Evolutionary conservation across 305 asterid genomes (phyloP).

Genomic region (Solanum aculeatissimum): DNA sequence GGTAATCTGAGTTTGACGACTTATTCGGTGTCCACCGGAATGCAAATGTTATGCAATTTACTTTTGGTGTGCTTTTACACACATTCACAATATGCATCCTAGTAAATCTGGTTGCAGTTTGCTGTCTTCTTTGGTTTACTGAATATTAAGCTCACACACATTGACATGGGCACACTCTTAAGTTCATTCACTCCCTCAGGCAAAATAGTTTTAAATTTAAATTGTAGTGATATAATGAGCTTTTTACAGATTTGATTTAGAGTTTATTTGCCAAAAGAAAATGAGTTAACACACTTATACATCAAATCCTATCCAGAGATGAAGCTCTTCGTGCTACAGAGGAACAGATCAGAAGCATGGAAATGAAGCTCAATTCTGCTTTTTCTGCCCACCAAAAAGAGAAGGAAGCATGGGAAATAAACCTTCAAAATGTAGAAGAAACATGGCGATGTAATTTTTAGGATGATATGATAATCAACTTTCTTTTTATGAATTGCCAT

Average conservation of each 20-base stretch:
- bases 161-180: not conserved
- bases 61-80: not conserved
- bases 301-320: conserved; percentile 47
- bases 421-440: conserved; percentile 83
- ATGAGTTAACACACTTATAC: not conserved
- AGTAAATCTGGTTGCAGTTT: not conserved
- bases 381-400: conserved; percentile 65
- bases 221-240: not conserved
- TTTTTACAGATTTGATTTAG: not conserved
- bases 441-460: conserved; percentile 78
- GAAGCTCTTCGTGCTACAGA: conserved; percentile 49
- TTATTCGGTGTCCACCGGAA: not conserved
- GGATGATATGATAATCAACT: conserved; percentile 8
- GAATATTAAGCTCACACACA: not conserved
- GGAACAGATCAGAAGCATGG: conserved; percentile 59
- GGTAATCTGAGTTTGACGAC: conserved; percentile 27
- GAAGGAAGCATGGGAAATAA: conserved; percentile 76
- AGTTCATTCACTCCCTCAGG: not conserved
- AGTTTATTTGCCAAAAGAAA: not conserved
- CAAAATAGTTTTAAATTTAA: not conserved
- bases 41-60: not conserved
- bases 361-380: conserved; percentile 60
- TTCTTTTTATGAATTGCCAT: conserved; percentile 1
- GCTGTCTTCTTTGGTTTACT: not conserved
- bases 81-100: not conserved